phyloP scores from a whole-genome alignment of 345 rosid genomes.

The Citrus australasica region DNA sequence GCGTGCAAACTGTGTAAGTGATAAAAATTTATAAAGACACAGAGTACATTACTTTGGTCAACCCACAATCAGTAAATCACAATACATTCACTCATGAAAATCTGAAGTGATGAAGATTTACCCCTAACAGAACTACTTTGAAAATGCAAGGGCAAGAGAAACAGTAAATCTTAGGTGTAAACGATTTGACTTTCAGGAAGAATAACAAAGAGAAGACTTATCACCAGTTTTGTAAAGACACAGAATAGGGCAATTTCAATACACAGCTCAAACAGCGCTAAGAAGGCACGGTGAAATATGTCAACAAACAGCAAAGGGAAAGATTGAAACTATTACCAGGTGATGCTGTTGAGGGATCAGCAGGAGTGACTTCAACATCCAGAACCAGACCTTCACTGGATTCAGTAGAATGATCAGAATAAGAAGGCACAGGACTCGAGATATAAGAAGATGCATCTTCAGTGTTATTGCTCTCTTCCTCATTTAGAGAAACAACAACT shows the following conservation, averaged over 20 bases:
- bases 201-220: background rate
- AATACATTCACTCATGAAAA: background rate
- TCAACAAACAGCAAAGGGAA: background rate
- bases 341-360: conserved; percentile 7
- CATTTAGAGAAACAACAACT: background rate
- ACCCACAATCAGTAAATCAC: background rate
- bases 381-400: background rate
- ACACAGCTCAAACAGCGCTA: background rate
- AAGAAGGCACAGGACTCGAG: conserved; percentile 3
- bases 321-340: conserved; percentile 14
- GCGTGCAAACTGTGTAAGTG: background rate
- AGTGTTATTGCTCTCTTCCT: background rate
- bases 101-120: background rate
- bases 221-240: background rate
- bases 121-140: background rate
- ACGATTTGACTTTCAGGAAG: background rate
- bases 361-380: conserved; percentile 6
- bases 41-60: background rate
- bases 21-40: background rate
- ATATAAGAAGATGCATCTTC: background rate
- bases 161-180: background rate
- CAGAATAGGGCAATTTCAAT: background rate
- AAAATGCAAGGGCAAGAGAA: background rate
- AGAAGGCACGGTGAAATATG: background rate
- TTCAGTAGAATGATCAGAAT: conserved; percentile 6